Base-by-base conservation (phyloP, 805 yeast genomes). In the Tetrapisispora fleetii region DNA sequence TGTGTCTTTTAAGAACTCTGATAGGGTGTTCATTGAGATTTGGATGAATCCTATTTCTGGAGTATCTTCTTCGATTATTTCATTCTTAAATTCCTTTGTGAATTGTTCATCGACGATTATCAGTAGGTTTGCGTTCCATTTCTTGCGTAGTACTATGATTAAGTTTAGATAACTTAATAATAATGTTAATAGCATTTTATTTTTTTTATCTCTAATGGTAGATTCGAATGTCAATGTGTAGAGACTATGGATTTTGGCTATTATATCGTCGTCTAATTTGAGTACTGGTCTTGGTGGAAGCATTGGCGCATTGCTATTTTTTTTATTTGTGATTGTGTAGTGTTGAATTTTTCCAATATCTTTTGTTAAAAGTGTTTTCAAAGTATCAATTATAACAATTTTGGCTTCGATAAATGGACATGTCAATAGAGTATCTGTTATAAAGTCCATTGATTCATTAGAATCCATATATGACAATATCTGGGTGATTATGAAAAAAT, bases 381-480 rank as follows among this genome's bases (percentile, higher is more conserved):
- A 72, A 24, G 87, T 78, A 4, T 81, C 78, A 18, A 87, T 74
- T 36, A 80, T 67, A 3, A 78, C 78, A 21, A 80, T 71, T 53
- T 79, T 79, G n/a, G 78, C 76, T 35, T 75, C 73, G 37, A 72
- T 78, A 58, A 74, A 79, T 1, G 95, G 93, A 57, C 95, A 85
- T 43, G 76, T 72, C 27, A 72, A 68, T 45, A 91, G 68, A 0
- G 90, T 75, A 59, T 86, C 90, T 24, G 73, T 58, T 13, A 87
- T 69, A 58, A 83, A 85, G 3, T 69, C 69, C 64, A 79, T 86
- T 1, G 85, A 66, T 14, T 72, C 67, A 1, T 69, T 67, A 50
- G 84, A 87, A 0, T 81, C 76, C 37, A 81, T 64, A 22, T 75
- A 58, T 4, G 83, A 74, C 52, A 90, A 67, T 1, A 86, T 59